These are phyloP conservation scores for Spiraea crenata DNA, from an alignment of 331 rosid genomes.

Conservation along the genomic window DNA sequence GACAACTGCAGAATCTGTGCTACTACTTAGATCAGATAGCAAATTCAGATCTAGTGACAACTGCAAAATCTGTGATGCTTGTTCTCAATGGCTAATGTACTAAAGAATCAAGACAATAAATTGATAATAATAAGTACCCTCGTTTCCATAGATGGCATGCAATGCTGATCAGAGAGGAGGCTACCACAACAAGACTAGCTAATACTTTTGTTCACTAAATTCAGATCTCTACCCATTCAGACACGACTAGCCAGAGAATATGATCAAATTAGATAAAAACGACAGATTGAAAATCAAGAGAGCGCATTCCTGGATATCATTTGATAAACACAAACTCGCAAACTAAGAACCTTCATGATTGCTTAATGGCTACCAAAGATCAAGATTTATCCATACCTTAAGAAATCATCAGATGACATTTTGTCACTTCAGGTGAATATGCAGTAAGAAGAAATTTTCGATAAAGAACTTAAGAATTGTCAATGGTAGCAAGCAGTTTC, in stretches of 20 bases:
- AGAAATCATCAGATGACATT: background rate
- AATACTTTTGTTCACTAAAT: background rate
- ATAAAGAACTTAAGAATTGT: background rate
- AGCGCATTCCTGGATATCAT: background rate
- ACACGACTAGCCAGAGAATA: background rate
- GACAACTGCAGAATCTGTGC: background rate
- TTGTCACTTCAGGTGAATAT: background rate
- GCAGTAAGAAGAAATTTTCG: background rate
- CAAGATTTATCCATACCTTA: background rate
- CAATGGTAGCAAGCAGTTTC: background rate
- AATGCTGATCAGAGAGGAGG: background rate
- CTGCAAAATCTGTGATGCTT: background rate
- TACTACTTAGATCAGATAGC: background rate
- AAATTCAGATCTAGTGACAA: background rate
- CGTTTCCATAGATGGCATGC: background rate
- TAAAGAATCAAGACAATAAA: background rate
- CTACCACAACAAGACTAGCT: no score
- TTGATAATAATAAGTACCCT: no score
- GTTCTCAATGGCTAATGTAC: background rate
- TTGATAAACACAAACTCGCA: background rate
- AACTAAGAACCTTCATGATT: background rate
- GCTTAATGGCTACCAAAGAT: background rate
- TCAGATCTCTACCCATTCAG: background rate
- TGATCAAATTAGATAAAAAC: background rate
- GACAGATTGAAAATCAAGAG: background rate